Base-by-base conservation (phyloP, 1,139 yeast species). In the Hyphopichia wangnamkhiaoensis region DNA sequence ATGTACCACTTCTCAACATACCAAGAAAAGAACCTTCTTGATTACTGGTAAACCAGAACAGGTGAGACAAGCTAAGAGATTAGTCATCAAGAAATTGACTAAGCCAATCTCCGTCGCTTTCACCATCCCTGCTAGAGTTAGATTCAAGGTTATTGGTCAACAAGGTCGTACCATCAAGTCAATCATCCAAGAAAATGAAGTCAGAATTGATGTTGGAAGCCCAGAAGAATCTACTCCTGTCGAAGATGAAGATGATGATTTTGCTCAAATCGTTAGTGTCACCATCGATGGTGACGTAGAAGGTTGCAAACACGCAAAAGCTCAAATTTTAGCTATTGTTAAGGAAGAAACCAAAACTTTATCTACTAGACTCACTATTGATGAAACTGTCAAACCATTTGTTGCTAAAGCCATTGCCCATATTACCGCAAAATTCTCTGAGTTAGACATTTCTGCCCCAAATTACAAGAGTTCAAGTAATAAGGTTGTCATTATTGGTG, bases 131-230 rank as follows among this genome's bases (percentile, higher is more conserved):
- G 78, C 93, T 20, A 79, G 79, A 50, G 76, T 89, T 39, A 80
- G 96, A 61, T 77, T 95, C 3, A 77, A 80, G 42, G 79, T 94
- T 47, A 90, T 94, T 65, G 99, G 99, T 42, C 78, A 93, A 34
- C 87, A 84, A 61, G 99, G 98, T 56, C 77, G 77, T 50, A 85
- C 75, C 47, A 79, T 94, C 62, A 86, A 82, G 57, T 90, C 93
- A 43, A 87, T 94, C 51, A 75, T 86, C 41, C 84, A 76, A 40
- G 72, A 79, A 35, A 76, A 86, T 46, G 86, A 80, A 39, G 89
- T 88, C 40, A 84, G 74, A 53, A 79, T 93, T 56, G 90, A 90
- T 54, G 80, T 93, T 54, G 83, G 82, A 18, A 78, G 69, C 53
- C 63, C 63, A 26, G 76, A 69, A 37, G 63, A 49, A 23, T 45